Evolutionary conservation across 768 basidiomycete genomes (phyloP).

Genomic region (Strobilomyces confusus): DNA sequence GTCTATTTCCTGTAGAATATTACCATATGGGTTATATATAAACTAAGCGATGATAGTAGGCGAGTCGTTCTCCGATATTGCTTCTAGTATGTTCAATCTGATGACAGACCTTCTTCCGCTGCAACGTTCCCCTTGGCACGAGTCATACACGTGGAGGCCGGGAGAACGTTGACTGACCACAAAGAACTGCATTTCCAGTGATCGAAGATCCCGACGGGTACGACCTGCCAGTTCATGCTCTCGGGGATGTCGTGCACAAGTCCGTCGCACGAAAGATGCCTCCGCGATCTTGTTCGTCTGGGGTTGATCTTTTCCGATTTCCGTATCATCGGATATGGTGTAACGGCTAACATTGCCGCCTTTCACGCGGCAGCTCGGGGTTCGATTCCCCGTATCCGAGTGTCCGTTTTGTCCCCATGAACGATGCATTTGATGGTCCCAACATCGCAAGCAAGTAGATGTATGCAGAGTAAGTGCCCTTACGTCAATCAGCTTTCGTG

Average conservation of each 20-base stretch:
- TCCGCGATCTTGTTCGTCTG: background rate
- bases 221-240: background rate
- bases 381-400: slow-evolving; percentile 34
- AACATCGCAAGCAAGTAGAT: background rate
- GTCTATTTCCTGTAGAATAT: background rate
- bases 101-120: background rate
- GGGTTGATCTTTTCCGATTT: too few relatives aligned
- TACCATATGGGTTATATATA: background rate
- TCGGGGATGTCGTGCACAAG: background rate
- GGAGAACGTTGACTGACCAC: background rate
- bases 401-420: background rate
- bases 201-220: background rate
- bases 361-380: slow-evolving; percentile 49
- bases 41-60: background rate
- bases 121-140: background rate
- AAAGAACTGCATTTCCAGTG: background rate
- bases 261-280: background rate
- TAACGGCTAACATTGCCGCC: slow-evolving; percentile 68
- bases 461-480: too few relatives aligned
- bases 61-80: background rate
- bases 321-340: slow-evolving; percentile 46
- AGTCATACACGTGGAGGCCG: slow-evolving; percentile 4
- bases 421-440: too few relatives aligned
- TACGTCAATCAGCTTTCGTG: too few relatives aligned
- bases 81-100: background rate